Evolutionary conservation across 257 asterid species (phyloP).

Genomic region (Verbascum thapsus): DNA sequence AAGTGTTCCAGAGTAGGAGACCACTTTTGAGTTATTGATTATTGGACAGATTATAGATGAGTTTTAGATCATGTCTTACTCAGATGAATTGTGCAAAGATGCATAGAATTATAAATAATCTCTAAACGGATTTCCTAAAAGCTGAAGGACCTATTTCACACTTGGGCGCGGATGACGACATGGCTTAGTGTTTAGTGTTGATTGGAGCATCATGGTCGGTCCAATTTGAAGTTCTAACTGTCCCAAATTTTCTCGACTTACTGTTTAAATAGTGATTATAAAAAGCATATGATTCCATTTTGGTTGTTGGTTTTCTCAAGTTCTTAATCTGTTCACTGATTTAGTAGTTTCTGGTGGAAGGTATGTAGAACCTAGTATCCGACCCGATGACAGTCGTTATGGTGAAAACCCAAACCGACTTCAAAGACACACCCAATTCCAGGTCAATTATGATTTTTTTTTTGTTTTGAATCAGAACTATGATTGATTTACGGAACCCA

Average conservation of each 20-base stretch:
- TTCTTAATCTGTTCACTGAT: slow-evolving; percentile 36
- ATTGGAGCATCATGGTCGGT: slow-evolving; percentile 6
- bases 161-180: not conserved
- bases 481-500: slow-evolving; percentile 14
- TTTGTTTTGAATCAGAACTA: slow-evolving; percentile 1
- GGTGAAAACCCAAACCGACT: slow-evolving; percentile 99
- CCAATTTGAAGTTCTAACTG: slow-evolving; percentile 7
- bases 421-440: slow-evolving; percentile 97
- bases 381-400: slow-evolving; percentile 98
- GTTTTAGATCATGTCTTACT: not conserved
- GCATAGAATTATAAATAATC: not conserved
- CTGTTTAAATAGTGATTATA: slow-evolving; percentile 8
- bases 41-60: not conserved
- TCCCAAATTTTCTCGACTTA: not conserved
- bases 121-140: not conserved
- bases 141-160: not conserved
- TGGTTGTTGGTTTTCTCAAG: slow-evolving; percentile 12
- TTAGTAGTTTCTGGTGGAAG: slow-evolving; percentile 58
- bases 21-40: not conserved
- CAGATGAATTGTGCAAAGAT: not conserved
- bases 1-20: not conserved
- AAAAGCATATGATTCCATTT: slow-evolving; percentile 11
- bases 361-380: slow-evolving; percentile 94
- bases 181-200: not conserved
- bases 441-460: slow-evolving; percentile 48